phyloP scores from a whole-genome alignment of 1,284 basidiomycete species.

The Naganishia cerealis region DNA sequence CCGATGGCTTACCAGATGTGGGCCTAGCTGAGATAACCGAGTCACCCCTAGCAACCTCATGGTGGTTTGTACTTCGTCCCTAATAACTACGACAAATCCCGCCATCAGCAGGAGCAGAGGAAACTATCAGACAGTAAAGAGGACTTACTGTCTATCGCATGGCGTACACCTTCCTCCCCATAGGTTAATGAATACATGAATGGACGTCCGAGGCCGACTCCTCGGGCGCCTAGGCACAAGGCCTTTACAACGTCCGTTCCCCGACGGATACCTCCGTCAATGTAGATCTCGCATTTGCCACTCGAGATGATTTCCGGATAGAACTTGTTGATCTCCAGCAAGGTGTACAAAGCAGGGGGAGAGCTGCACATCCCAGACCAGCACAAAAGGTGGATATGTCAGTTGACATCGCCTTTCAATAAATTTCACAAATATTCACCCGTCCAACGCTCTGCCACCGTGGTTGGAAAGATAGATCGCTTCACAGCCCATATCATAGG shows the following conservation, averaged over 20 bases:
- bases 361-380: constrained; percentile 50
- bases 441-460: constrained; percentile 45
- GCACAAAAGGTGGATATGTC: constrained; percentile 29
- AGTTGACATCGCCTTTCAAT: too few species aligned
- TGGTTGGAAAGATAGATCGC: constrained; percentile 56
- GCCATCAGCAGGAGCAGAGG: background rate
- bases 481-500: constrained; percentile 52
- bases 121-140: background rate
- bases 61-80: constrained; percentile 74
- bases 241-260: constrained; percentile 57
- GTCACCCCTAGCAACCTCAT: constrained; percentile 78
- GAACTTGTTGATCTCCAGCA: constrained; percentile 53
- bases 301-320: constrained; percentile 51
- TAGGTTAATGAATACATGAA: constrained; percentile 56
- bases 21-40: constrained; percentile 58
- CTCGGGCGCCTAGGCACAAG: constrained; percentile 57
- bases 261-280: constrained; percentile 56
- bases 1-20: constrained; percentile 44
- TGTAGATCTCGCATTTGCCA: constrained; percentile 50
- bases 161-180: constrained; percentile 53
- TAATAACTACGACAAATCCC: constrained; percentile 58
- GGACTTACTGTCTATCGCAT: constrained; percentile 55
- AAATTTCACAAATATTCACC: constrained; percentile 24
- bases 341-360: constrained; percentile 54
- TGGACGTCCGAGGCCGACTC: constrained; percentile 55